phyloP scores from a whole-genome alignment of 202 grass and related monocot genomes.

The Panicum hallii region DNA sequence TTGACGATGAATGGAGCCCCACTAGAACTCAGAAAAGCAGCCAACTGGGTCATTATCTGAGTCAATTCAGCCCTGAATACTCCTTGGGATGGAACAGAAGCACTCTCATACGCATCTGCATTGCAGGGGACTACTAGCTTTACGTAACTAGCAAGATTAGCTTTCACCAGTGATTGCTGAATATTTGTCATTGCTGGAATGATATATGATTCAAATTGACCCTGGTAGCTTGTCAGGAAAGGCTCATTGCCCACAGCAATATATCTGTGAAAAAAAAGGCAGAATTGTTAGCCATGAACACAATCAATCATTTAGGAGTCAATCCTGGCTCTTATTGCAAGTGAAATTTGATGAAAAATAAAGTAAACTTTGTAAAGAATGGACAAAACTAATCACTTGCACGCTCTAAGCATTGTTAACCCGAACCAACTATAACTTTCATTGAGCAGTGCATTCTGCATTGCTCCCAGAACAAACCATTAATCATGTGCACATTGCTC shows the following conservation, averaged over 20 bases:
- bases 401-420: neutral
- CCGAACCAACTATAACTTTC: neutral
- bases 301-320: neutral
- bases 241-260: conserved; percentile 90
- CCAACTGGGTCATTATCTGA: conserved; percentile 78
- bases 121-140: conserved; percentile 87
- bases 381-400: neutral
- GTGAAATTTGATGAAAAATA: neutral
- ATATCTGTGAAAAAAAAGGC: conserved; percentile 51
- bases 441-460: no score
- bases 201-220: conserved; percentile 65
- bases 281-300: neutral
- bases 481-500: neutral
- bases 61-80: conserved; percentile 72
- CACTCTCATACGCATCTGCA: conserved; percentile 79
- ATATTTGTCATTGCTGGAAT: conserved; percentile 70
- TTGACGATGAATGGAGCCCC: conserved; percentile 82
- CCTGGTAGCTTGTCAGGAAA: conserved; percentile 80
- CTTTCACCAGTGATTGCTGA: conserved; percentile 79
- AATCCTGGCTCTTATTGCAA: neutral
- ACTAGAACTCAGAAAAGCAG: conserved; percentile 68
- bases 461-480: neutral
- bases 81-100: conserved; percentile 71
- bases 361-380: neutral
- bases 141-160: conserved; percentile 71